Evolutionary conservation across 2,329 filamentous ascomycete species (phyloP).

Genomic region (Cladosporium sp.): DNA sequence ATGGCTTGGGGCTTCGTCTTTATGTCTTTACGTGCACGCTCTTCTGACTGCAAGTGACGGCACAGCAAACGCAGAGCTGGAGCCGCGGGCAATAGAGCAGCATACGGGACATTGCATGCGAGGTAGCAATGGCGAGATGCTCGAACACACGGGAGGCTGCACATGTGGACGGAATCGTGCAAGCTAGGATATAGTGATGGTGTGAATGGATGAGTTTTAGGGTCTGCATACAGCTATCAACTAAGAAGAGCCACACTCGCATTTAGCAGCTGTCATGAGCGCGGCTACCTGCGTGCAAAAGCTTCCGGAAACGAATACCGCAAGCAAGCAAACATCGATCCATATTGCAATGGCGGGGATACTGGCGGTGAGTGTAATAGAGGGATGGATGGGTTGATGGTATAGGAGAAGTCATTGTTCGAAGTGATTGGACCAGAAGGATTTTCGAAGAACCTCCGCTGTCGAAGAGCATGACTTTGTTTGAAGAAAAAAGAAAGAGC

Average conservation of each 20-base stretch:
- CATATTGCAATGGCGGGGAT: neutral
- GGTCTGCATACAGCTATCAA: neutral
- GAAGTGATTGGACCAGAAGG: neutral
- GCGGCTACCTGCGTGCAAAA: neutral
- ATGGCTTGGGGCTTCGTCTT: neutral
- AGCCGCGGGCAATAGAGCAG: neutral
- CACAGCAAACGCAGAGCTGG: neutral
- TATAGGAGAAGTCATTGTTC: neutral
- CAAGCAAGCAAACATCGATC: neutral
- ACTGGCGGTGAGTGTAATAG: neutral
- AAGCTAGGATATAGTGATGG: neutral
- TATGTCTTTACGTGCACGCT: neutral
- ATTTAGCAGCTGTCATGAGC: neutral
- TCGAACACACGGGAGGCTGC: neutral
- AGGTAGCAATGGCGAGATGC: neutral
- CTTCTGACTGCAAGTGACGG: neutral
- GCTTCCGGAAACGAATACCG: neutral
- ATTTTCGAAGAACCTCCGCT: neutral
- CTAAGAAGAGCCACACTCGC: neutral
- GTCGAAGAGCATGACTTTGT: neutral
- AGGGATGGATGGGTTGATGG: neutral
- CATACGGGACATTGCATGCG: neutral
- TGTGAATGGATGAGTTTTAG: neutral
- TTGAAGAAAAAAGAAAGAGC: neutral
- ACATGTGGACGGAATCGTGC: neutral